A percentile compares a stretch with the other conserved stretches of the same genome.
Conservation (phyloP, 192 early-diverging fungal genomes). For the Rhizophagus sp. region DNA sequence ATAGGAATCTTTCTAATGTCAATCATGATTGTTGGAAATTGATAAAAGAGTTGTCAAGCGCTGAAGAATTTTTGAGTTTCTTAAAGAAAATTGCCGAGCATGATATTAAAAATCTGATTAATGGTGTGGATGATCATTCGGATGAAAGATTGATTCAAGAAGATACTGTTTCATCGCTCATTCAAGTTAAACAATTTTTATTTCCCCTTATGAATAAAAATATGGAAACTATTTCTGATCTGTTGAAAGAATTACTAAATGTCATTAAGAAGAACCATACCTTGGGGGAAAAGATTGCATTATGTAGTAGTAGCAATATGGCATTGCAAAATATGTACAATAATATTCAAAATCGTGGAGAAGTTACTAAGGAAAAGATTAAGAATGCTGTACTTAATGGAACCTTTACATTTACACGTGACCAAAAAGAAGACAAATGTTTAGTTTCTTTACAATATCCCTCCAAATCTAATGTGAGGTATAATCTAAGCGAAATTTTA, state of each 20-base stretch:
- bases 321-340: conserved; percentile 27
- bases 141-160: conserved; percentile 32
- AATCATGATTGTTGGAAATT: conserved; percentile 1
- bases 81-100: conserved; percentile 2
- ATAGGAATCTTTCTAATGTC: not conserved
- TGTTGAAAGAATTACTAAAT: not conserved
- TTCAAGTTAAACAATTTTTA: conserved; percentile 32
- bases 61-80: not conserved
- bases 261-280: conserved; percentile 4
- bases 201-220: not conserved
- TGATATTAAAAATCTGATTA: conserved; percentile 35
- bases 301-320: conserved; percentile 27
- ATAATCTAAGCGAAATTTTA: conserved; percentile 18
- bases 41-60: not conserved
- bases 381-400: conserved; percentile 29
- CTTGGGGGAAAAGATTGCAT: conserved; percentile 7
- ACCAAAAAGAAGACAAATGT: conserved; percentile 1
- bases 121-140: conserved; percentile 32
- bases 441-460: conserved; percentile 19
- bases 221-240: not conserved
- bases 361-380: not conserved
- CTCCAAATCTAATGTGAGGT: not conserved
- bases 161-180: conserved; percentile 20
- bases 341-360: conserved; percentile 8
- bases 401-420: conserved; percentile 26